Evolutionary conservation across 805 yeast species (phyloP).

Genomic region (Zygoascus tannicola): DNA sequence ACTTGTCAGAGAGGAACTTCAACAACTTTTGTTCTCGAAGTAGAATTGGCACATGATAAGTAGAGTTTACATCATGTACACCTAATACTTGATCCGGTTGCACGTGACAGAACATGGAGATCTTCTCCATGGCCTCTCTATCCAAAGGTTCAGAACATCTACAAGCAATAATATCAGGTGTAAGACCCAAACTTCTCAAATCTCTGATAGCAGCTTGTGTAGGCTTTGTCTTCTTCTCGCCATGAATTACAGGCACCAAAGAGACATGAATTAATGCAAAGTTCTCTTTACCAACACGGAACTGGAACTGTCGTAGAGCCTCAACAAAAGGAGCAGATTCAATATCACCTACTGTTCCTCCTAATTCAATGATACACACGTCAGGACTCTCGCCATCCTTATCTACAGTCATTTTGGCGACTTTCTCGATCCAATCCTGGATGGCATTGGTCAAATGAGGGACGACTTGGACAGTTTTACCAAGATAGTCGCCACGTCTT

Average conservation of each 20-base stretch:
- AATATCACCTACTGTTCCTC: slow-evolving; percentile 99
- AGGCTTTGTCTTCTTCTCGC: slow-evolving; percentile 98
- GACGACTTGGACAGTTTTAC: slow-evolving; percentile 99
- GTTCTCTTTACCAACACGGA: slow-evolving; percentile 88
- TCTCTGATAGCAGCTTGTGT: slow-evolving; percentile 99
- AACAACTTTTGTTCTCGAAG: slow-evolving; percentile 80
- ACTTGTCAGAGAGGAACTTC: slow-evolving; percentile 59
- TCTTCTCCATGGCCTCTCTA: slow-evolving; percentile 80
- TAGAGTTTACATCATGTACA: slow-evolving; percentile 92
- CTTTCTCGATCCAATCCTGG: slow-evolving; percentile 97
- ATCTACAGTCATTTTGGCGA: slow-evolving; percentile 87
- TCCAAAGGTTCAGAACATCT: slow-evolving; percentile 84
- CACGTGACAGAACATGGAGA: slow-evolving; percentile 98
- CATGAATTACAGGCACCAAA: slow-evolving; percentile 93
- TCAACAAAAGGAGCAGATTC: slow-evolving; percentile 98
- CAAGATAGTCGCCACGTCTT: slow-evolving; percentile 93
- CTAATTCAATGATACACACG: slow-evolving; percentile 92
- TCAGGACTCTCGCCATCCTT: slow-evolving; percentile 82
- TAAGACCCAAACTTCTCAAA: slow-evolving; percentile 86
- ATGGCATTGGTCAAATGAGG: slow-evolving; percentile 96
- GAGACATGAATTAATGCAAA: slow-evolving; percentile 96
- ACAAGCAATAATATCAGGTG: slow-evolving; percentile 96
- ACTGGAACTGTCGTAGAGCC: slow-evolving; percentile 97
- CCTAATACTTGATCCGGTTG: slow-evolving; percentile 97
- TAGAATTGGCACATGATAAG: slow-evolving; percentile 93